phyloP scores from a whole-genome alignment of 345 rosid genomes.

The Melaleuca quinquenervia region DNA sequence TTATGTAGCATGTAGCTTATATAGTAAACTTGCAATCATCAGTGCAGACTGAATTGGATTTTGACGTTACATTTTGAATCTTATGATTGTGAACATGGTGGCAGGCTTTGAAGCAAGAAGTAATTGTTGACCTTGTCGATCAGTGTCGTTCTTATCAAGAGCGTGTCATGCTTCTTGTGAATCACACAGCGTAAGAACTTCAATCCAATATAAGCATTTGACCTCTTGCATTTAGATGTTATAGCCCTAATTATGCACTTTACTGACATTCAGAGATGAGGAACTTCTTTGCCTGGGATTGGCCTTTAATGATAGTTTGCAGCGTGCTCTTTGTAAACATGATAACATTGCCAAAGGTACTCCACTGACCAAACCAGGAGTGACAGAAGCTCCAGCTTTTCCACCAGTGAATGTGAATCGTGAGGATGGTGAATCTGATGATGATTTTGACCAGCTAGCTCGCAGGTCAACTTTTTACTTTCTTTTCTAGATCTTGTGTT shows the following conservation, averaged over 20 bases:
- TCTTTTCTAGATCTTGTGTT: not conserved
- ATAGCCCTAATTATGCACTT: slow-evolving; percentile 7
- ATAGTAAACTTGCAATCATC: not conserved
- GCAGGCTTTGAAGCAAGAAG: slow-evolving; percentile 82
- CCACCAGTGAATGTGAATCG: slow-evolving; percentile 52
- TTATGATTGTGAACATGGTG: not conserved
- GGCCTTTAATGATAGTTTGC: slow-evolving; percentile 76
- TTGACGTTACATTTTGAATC: not conserved
- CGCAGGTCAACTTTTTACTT: not conserved
- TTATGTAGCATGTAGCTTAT: not conserved
- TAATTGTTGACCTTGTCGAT: slow-evolving; percentile 80
- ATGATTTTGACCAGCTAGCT: slow-evolving; percentile 65
- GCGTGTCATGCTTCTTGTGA: slow-evolving; percentile 77
- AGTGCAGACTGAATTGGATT: not conserved
- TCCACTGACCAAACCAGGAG: slow-evolving; percentile 15
- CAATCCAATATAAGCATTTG: not conserved
- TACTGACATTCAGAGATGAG: slow-evolving; percentile 53
- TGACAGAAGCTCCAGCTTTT: slow-evolving; percentile 15
- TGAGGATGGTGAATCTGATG: slow-evolving; percentile 75
- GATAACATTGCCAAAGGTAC: slow-evolving; percentile 73
- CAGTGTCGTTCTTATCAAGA: slow-evolving; percentile 86
- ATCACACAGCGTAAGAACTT: slow-evolving; percentile 48
- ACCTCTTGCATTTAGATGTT: not conserved
- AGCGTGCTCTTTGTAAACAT: slow-evolving; percentile 68
- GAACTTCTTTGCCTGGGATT: slow-evolving; percentile 72